Evolutionary conservation across 164 flowering plant species (phyloP).

Genomic region (Pachysandra terminalis): DNA sequence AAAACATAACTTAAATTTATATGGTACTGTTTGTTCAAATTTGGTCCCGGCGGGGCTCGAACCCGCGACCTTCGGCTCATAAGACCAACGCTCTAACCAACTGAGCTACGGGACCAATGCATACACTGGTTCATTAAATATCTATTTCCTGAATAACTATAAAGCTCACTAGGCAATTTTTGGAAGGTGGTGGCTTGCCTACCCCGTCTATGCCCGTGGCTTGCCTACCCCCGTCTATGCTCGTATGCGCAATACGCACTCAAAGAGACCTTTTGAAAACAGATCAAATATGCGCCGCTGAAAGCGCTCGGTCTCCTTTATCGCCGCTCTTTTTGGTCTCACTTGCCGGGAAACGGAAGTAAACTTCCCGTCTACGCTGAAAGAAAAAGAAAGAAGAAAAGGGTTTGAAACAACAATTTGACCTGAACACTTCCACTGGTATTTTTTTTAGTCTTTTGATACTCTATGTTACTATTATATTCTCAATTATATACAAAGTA

Average conservation of each 20-base stretch:
- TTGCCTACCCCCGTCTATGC: too few species aligned
- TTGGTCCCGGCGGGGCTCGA: slow-evolving; percentile 89
- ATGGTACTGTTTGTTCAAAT: too few species aligned
- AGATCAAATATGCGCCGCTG: not conserved
- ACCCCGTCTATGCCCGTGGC: too few species aligned
- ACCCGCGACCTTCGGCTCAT: slow-evolving; percentile 99
- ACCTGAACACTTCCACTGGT: not conserved
- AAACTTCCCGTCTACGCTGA: not conserved
- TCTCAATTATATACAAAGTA: too few species aligned
- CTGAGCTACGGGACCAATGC: slow-evolving; percentile 75
- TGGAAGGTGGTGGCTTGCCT: too few species aligned
- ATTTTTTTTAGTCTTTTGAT: not conserved
- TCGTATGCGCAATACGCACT: not conserved
- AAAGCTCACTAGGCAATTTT: too few species aligned
- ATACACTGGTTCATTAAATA: too few species aligned
- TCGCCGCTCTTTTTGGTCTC: not conserved
- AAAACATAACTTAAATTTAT: too few species aligned
- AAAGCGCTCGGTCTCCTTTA: not conserved
- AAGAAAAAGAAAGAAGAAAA: not conserved
- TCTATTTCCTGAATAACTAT: too few species aligned
- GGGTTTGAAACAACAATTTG: not conserved
- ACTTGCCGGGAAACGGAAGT: too few species aligned
- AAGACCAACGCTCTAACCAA: slow-evolving; percentile 93
- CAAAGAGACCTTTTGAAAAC: not conserved
- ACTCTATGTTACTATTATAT: not conserved